Base-by-base conservation (phyloP, 1,139 yeast species). In the Geotrichum europaeum region DNA sequence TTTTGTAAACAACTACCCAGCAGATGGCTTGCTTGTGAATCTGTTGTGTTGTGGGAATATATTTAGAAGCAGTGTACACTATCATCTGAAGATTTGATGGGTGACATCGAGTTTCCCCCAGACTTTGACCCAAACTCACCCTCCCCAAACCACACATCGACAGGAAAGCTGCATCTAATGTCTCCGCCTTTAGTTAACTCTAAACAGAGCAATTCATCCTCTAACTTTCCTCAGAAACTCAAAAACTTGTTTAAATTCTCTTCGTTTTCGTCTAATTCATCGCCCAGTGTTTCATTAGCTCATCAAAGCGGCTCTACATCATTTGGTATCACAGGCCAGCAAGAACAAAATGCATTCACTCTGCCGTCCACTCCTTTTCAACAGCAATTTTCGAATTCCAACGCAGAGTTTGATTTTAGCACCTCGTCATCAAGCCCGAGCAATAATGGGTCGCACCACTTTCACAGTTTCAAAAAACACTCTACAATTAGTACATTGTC, bases 161-260 rank as follows among this genome's bases (percentile, higher is more conserved):
- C 47, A 40, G 47, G 47, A 40, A 25, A 49, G 18, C n/a, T 28
- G 34, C 51, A 49, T 20, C 49, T 50, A 12, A n/a, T 36, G 55
- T 47, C 55, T 22, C 49, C 45, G 7, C 36, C 22, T n/a, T 18
- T n/a, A 15, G 12, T n/a, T 3, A 40, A 40, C 47, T 4, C 47
- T n/a, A 53, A 53, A 25, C 55, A 53, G 28, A 24, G 28, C 49
- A 53, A 45, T 3, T 28, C 36, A 20, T 47, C 61, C 24, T 59
- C 66, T n/a, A 65, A 66, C 56, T 68, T 70, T 58, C 72, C 69
- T 40, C 72, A 67, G 60, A 67, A 70, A 58, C 65, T 72, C 54
- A 68, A 69, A 58, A 70, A 65, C 60, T 63, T 72, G 59, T 71
- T 72, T 62, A 66, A 67, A 58, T 69, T 72, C 61, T 64, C 66